Evolutionary conservation across 2,329 filamentous ascomycete species (phyloP).

Genomic region (Lecanicillium sp.): DNA sequence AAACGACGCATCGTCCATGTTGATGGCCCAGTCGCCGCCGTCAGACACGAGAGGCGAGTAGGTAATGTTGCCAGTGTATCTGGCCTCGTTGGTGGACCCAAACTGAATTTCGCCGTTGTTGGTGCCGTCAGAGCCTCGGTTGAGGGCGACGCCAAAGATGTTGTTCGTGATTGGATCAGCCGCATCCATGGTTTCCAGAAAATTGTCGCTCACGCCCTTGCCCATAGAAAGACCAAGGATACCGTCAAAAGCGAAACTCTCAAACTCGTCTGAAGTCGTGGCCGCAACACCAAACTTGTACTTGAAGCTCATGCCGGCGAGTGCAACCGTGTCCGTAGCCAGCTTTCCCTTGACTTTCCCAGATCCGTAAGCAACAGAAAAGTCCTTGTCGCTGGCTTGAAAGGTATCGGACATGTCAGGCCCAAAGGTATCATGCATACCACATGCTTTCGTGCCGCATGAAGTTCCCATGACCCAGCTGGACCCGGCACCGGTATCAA

Average conservation of each 20-base stretch:
- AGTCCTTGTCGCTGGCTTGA: slow-evolving; percentile 42
- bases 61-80: slow-evolving; percentile 59
- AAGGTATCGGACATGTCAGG: slow-evolving; percentile 57
- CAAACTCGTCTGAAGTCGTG: slow-evolving; percentile 66
- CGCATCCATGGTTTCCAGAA: slow-evolving; percentile 54
- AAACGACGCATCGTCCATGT: slow-evolving; percentile 57
- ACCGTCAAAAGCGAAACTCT: slow-evolving; percentile 75
- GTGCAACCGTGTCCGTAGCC: slow-evolving; percentile 56
- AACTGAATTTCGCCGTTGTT: slow-evolving; percentile 74
- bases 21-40: slow-evolving; percentile 63
- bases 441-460: slow-evolving; percentile 61
- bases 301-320: slow-evolving; percentile 57
- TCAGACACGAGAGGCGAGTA: slow-evolving; percentile 51
- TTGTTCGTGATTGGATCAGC: slow-evolving; percentile 53
- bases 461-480: slow-evolving; percentile 75
- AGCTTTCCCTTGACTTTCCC: slow-evolving; percentile 63
- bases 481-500: slow-evolving; percentile 62
- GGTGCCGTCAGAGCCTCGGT: slow-evolving; percentile 54
- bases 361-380: slow-evolving; percentile 68
- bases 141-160: slow-evolving; percentile 64
- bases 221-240: slow-evolving; percentile 72
- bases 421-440: slow-evolving; percentile 63
- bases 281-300: slow-evolving; percentile 68
- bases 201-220: slow-evolving; percentile 52
- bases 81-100: slow-evolving; percentile 58